phyloP scores from a whole-genome alignment of 768 basidiomycete genomes.

The Suillus occidentalis region DNA sequence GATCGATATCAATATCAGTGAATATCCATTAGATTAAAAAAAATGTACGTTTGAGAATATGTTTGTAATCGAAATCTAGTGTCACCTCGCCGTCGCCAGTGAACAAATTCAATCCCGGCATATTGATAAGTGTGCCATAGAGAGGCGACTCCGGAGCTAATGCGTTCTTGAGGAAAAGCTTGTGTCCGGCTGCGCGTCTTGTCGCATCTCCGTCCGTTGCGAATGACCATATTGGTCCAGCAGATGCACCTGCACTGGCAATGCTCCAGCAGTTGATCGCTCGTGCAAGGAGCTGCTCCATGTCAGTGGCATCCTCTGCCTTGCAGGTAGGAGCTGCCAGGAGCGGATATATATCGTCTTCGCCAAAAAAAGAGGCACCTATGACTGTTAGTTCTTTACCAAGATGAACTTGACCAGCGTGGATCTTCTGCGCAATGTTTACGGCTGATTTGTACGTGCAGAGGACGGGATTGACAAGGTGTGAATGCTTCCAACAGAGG shows the following conservation, averaged over 20 bases:
- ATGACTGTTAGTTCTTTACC: too few species aligned
- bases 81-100: slow-evolving; percentile 13
- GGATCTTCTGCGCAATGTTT: too few species aligned
- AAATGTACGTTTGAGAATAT: slow-evolving; percentile 14
- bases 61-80: slow-evolving; percentile 16
- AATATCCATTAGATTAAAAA: too few species aligned
- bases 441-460: too few species aligned
- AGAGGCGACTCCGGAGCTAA: not conserved
- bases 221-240: slow-evolving; percentile 17
- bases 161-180: not conserved
- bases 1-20: too few species aligned
- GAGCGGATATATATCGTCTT: slow-evolving; percentile 10
- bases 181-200: slow-evolving; percentile 10
- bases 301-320: slow-evolving; percentile 1
- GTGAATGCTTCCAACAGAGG: too few species aligned
- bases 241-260: not conserved
- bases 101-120: slow-evolving; percentile 16
- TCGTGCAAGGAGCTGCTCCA: not conserved
- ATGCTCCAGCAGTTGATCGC: not conserved
- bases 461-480: too few species aligned
- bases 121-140: not conserved
- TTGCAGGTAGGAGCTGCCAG: slow-evolving; percentile 17
- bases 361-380: not conserved
- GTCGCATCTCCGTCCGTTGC: slow-evolving; percentile 16
- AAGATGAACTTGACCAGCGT: too few species aligned